A percentile compares a stretch with the other conserved stretches of the same genome.
Conservation (phyloP, 768 basidiomycete species). For the Rhodotorula diobovata region DNA sequence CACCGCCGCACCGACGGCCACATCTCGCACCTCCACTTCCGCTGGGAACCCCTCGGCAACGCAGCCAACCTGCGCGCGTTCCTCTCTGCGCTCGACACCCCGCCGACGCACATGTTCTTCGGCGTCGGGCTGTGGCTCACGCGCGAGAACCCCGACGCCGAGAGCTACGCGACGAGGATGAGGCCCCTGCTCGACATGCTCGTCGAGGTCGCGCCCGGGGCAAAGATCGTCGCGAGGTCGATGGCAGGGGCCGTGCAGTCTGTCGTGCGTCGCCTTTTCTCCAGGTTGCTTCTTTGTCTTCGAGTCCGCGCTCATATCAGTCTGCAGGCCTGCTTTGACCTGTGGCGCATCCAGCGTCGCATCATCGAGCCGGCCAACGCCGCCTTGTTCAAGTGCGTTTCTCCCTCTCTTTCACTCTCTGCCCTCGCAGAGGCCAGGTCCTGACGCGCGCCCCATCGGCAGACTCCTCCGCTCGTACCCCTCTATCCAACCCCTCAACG, state of each 20-base stretch:
- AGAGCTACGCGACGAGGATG: background rate
- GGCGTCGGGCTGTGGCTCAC: slow-evolving; percentile 4
- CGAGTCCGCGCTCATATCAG: background rate
- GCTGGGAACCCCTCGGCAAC: slow-evolving; percentile 6
- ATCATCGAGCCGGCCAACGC: slow-evolving; percentile 15
- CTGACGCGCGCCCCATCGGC: too few species aligned
- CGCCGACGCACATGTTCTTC: slow-evolving; percentile 17
- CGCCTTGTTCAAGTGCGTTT: background rate
- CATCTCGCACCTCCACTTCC: slow-evolving; percentile 4
- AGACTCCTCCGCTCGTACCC: slow-evolving; percentile 3
- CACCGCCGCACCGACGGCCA: slow-evolving; percentile 1
- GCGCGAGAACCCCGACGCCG: background rate
- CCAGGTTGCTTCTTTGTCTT: background rate
- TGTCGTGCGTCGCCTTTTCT: background rate
- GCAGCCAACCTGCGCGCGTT: background rate
- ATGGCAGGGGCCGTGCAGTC: slow-evolving; percentile 8
- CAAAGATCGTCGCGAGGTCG: slow-evolving; percentile 11
- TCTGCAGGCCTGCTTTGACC: slow-evolving; percentile 9
- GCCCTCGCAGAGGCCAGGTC: background rate
- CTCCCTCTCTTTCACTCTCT: background rate
- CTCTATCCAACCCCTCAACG: slow-evolving; percentile 8
- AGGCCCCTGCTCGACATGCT: background rate
- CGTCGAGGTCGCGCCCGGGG: background rate
- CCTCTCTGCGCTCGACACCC: background rate
- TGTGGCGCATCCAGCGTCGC: background rate